phyloP scores from a whole-genome alignment of 1,284 basidiomycete species.

The Leccinum olivaceoglutinosum region DNA sequence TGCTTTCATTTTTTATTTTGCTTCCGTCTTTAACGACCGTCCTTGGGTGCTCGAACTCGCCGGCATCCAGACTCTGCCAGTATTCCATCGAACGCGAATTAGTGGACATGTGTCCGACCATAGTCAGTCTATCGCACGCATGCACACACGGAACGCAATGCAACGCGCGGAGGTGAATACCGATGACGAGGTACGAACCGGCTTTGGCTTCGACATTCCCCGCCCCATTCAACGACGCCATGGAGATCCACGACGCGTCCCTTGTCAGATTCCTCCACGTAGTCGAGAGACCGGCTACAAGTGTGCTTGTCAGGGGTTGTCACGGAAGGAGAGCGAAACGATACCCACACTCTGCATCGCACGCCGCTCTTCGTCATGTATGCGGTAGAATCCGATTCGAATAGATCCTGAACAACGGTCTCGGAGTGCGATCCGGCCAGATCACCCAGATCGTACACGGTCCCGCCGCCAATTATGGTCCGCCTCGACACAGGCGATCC shows the following conservation, averaged over 20 bases:
- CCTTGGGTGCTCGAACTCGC: background rate
- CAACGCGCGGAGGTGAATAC: background rate
- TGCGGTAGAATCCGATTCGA: background rate
- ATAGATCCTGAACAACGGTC: background rate
- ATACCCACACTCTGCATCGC: background rate
- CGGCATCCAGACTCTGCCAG: background rate
- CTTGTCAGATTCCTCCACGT: slow-evolving; percentile 2
- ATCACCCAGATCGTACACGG: background rate
- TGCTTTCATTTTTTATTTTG: background rate
- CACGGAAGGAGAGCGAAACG: background rate
- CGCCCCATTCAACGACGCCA: too few relatives aligned
- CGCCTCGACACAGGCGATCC: background rate
- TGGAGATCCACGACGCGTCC: background rate
- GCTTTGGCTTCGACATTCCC: slow-evolving; percentile 3
- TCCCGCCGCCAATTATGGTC: background rate
- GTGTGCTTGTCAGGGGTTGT: background rate
- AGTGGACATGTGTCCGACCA: slow-evolving; percentile 5
- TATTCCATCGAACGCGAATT: background rate
- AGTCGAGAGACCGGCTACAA: slow-evolving; percentile 10
- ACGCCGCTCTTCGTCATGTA: background rate
- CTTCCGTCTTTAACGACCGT: background rate
- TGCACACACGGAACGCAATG: background rate
- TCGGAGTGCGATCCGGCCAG: background rate
- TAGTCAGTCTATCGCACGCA: background rate
- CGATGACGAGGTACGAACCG: slow-evolving; percentile 10